These are phyloP conservation scores for Torulaspora maleeae DNA, from an alignment of 805 yeast genomes.

Conservation along the genomic window DNA sequence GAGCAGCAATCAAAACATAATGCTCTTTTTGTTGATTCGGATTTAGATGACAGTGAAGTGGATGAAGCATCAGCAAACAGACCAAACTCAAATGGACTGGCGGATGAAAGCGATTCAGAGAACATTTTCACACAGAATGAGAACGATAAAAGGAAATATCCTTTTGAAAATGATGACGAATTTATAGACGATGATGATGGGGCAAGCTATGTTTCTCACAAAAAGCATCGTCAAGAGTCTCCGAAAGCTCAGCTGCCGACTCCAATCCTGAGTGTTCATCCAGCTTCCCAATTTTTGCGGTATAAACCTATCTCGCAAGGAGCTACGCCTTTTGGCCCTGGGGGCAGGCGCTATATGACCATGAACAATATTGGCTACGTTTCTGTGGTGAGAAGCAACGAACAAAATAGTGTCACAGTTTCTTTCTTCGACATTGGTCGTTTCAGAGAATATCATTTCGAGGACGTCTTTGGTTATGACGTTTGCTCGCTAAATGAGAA, in stretches of 20 bases:
- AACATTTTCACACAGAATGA: slow-evolving; percentile 21
- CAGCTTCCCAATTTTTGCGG: slow-evolving; percentile 24
- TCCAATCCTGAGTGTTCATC: not conserved
- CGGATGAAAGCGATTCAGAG: slow-evolving; percentile 22
- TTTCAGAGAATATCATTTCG: slow-evolving; percentile 79
- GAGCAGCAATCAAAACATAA: slow-evolving; percentile 12
- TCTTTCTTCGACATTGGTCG: slow-evolving; percentile 76
- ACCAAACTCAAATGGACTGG: slow-evolving; percentile 20
- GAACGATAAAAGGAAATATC: slow-evolving; percentile 25
- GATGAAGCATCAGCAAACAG: slow-evolving; percentile 16
- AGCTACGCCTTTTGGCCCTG: slow-evolving; percentile 70
- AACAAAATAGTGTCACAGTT: slow-evolving; percentile 70
- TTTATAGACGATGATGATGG: slow-evolving; percentile 64
- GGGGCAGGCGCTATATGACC: slow-evolving; percentile 67
- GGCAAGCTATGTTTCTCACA: slow-evolving; percentile 40
- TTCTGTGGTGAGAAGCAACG: slow-evolving; percentile 62
- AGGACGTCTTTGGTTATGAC: slow-evolving; percentile 67
- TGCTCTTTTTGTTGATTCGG: slow-evolving; percentile 34
- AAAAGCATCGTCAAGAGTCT: slow-evolving; percentile 14
- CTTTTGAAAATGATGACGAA: slow-evolving; percentile 44
- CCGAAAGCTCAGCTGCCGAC: slow-evolving; percentile 9
- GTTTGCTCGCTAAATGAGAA: slow-evolving; percentile 64
- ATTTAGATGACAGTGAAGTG: slow-evolving; percentile 27
- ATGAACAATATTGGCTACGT: slow-evolving; percentile 79
- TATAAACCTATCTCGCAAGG: slow-evolving; percentile 78